Conservation (phyloP, 2,329 filamentous ascomycete species). For the Hymenoscyphus repandus region DNA sequence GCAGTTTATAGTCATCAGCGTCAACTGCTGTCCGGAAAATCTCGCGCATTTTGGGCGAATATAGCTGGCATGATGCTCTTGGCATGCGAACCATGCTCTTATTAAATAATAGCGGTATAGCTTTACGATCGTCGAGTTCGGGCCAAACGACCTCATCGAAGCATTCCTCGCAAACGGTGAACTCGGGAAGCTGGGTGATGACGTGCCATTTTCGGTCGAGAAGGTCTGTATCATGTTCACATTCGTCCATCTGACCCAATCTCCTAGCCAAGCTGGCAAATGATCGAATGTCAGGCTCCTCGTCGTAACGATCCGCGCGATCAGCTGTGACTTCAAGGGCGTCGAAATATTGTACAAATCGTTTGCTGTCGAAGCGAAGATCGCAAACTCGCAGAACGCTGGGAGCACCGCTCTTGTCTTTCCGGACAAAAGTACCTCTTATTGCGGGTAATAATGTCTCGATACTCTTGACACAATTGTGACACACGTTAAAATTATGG, state of each 20-base stretch:
- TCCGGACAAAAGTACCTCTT: conserved; percentile 54
- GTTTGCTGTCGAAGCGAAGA: conserved; percentile 55
- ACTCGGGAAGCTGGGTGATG: conserved; percentile 67
- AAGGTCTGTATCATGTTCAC: conserved; percentile 38
- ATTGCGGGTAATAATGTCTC: conserved; percentile 70
- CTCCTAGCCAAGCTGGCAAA: conserved; percentile 23
- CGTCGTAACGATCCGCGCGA: conserved; percentile 34
- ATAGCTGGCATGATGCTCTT: conserved; percentile 67
- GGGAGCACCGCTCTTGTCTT: conserved; percentile 31
- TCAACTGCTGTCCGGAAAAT: conserved; percentile 64
- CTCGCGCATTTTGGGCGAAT: conserved; percentile 71
- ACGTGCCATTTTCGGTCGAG: conserved; percentile 69
- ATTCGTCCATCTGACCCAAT: conserved; percentile 23
- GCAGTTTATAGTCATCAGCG: conserved; percentile 59
- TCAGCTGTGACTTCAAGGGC: conserved; percentile 54
- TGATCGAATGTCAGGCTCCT: conserved; percentile 22
- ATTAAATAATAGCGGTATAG: conserved; percentile 62
- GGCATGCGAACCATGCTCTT: conserved; percentile 51
- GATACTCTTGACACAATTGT: conserved; percentile 65
- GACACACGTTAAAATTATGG: conserved; percentile 69
- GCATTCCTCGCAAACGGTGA: conserved; percentile 84
- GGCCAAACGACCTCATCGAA: conserved; percentile 77
- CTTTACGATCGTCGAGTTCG: conserved; percentile 45
- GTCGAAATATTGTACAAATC: conserved; percentile 57
- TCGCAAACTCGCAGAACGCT: conserved; percentile 58